phyloP scores from a whole-genome alignment of 2,329 filamentous ascomycete genomes.

The Ophiostoma montium region DNA sequence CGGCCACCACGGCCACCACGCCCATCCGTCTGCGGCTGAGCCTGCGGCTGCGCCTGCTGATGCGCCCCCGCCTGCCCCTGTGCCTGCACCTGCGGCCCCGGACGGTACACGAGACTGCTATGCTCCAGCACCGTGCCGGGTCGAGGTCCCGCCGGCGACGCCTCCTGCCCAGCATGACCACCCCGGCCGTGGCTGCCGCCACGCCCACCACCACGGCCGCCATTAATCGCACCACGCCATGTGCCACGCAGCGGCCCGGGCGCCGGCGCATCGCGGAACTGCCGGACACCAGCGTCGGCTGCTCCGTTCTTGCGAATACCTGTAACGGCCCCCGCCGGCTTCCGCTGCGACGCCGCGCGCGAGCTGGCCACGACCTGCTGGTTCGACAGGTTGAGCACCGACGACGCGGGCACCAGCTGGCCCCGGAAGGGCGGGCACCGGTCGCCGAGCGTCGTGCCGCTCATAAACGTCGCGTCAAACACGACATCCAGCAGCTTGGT shows the following conservation, averaged over 20 bases:
- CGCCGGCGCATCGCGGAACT: conserved; percentile 43
- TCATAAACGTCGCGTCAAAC: conserved; percentile 94
- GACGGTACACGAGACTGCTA: conserved; percentile 38
- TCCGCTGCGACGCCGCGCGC: conserved; percentile 40
- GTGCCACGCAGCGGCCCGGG: conserved; percentile 41
- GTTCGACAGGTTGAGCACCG: conserved; percentile 75
- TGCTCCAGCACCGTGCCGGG: conserved; percentile 28
- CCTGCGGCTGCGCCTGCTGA: conserved; percentile 10
- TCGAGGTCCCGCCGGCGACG: conserved; percentile 14
- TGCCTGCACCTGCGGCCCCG: conserved; percentile 16
- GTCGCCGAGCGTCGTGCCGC: conserved; percentile 79
- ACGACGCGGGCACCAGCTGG: conserved; percentile 76
- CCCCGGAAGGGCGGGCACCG: conserved; percentile 88
- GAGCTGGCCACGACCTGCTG: conserved; percentile 65
- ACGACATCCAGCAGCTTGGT: conserved; percentile 77
- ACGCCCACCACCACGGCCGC: conserved; percentile 23
- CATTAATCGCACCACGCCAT: conserved; percentile 43
- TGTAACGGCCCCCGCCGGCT: conserved; percentile 20
- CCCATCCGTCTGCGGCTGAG: conserved; percentile 6
- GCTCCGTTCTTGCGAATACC: conserved; percentile 31
- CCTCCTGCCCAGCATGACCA: conserved; percentile 10
- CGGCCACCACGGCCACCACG: conserved; percentile 3
- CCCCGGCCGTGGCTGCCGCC: conserved; percentile 18
- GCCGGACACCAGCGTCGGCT: conserved; percentile 31
- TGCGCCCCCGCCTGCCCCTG: conserved; percentile 7